Percentiles rank a stretch among this genome's conserved stretches.
These are phyloP conservation scores for Zostera marina DNA, from an alignment of 116 monocot genomes.

Conservation along the genomic window DNA sequence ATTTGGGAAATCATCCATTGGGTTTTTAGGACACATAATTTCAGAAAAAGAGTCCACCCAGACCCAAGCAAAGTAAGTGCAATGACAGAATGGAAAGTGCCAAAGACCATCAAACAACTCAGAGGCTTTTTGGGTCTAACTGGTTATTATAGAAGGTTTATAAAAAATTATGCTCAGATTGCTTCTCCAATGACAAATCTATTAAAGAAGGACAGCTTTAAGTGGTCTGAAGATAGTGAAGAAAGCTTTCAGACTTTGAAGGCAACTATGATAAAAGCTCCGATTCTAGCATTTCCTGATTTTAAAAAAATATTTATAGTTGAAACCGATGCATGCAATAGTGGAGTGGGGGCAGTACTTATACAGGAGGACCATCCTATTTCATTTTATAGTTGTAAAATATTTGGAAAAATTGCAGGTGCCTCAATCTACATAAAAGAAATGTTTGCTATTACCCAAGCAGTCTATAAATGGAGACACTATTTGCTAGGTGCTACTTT, in stretches of 20 bases:
- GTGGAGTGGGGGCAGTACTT: not conserved
- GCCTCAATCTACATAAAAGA: not conserved
- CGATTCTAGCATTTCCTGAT: not conserved
- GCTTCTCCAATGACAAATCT: not conserved
- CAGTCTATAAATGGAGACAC: not conserved
- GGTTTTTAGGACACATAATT: not conserved
- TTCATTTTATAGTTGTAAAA: not conserved
- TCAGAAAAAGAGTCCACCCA: not conserved
- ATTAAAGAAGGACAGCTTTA: not conserved
- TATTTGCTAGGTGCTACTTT: not conserved
- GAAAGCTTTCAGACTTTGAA: not conserved
- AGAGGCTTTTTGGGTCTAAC: constrained; percentile 3
- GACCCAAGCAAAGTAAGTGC: not conserved
- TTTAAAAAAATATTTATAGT: not conserved
- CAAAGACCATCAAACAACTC: not conserved
- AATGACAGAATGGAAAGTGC: not conserved
- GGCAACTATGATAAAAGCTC: not conserved
- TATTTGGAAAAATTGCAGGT: not conserved
- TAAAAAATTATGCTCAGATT: not conserved
- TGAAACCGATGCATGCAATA: too few relatives aligned
- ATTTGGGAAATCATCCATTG: not conserved
- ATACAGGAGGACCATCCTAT: not conserved
- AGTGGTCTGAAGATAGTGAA: not conserved
- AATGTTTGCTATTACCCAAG: not conserved
- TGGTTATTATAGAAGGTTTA: constrained; percentile 2